A percentile compares a stretch with the other conserved stretches of the same genome.
phyloP scores from a whole-genome alignment of 75 land plant genomes.

The Sequoiadendron giganteum region DNA sequence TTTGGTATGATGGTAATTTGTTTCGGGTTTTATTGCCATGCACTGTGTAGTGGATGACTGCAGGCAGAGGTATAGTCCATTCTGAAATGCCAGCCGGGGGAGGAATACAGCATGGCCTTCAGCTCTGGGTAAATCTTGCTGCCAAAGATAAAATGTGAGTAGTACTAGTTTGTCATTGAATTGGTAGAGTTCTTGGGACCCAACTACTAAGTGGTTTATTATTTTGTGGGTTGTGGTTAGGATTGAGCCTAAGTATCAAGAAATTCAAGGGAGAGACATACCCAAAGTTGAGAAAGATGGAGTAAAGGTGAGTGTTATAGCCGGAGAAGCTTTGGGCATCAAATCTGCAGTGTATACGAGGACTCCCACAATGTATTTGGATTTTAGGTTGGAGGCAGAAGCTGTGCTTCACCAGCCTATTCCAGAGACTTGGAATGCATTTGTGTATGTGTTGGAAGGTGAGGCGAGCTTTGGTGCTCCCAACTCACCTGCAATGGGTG shows the following conservation, averaged over 20 bases:
- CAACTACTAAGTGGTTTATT: too few relatives aligned
- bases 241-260: conserved; percentile 66
- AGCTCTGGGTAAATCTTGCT: conserved; percentile 47
- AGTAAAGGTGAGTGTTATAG: conserved; percentile 56
- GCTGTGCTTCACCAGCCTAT: conserved; percentile 46
- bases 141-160: conserved; percentile 46
- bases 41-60: conserved; percentile 50
- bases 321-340: conserved; percentile 57
- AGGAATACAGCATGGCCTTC: conserved; percentile 39
- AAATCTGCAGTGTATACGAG: conserved; percentile 56
- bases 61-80: conserved; percentile 52
- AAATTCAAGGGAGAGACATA: conserved; percentile 42
- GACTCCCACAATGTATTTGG: conserved; percentile 70
- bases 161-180: not conserved
- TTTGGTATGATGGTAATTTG: not conserved
- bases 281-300: conserved; percentile 45
- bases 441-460: conserved; percentile 57
- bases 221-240: conserved; percentile 13
- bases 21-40: not conserved
- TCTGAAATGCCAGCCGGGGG: conserved; percentile 44
- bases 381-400: conserved; percentile 50
- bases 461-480: conserved; percentile 36
- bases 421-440: conserved; percentile 59
- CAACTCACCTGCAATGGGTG: conserved; percentile 31
- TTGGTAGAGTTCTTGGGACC: not conserved